Conservation (phyloP, 768 basidiomycete species). For the Naganishia vishniacii region DNA sequence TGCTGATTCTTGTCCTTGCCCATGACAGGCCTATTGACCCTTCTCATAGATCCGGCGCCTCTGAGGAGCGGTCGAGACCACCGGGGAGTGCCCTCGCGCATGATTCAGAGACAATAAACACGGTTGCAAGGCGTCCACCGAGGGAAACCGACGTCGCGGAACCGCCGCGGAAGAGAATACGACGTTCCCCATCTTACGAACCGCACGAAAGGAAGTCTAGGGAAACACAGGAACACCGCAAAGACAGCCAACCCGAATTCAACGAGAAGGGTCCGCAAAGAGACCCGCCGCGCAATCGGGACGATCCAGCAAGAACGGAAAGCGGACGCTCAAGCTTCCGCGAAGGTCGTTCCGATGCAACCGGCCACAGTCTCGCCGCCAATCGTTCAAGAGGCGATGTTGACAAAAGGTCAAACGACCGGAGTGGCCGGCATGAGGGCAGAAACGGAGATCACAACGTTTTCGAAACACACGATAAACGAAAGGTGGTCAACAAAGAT, state of each 20-base stretch:
- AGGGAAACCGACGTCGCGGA: neutral
- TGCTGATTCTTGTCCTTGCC: neutral
- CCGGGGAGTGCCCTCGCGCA: neutral
- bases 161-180: slow-evolving; percentile 8
- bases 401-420: neutral
- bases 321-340: neutral
- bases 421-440: neutral
- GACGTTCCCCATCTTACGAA: slow-evolving; percentile 17
- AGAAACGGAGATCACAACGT: neutral
- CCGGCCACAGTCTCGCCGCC: no score
- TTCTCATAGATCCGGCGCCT: neutral
- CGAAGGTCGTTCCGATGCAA: neutral
- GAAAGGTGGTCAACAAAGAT: neutral
- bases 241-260: no score
- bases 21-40: neutral
- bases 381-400: neutral
- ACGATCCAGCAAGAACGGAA: neutral
- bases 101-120: neutral
- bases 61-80: neutral
- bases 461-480: neutral
- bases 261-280: neutral
- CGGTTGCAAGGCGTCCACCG: neutral
- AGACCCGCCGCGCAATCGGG: neutral
- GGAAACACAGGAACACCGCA: neutral
- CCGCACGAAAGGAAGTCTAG: neutral